Percentiles rank a stretch among this genome's conserved stretches.
Evolutionary conservation across 1,284 basidiomycete genomes (phyloP).

Genomic region (Entoloma clypeatum): DNA sequence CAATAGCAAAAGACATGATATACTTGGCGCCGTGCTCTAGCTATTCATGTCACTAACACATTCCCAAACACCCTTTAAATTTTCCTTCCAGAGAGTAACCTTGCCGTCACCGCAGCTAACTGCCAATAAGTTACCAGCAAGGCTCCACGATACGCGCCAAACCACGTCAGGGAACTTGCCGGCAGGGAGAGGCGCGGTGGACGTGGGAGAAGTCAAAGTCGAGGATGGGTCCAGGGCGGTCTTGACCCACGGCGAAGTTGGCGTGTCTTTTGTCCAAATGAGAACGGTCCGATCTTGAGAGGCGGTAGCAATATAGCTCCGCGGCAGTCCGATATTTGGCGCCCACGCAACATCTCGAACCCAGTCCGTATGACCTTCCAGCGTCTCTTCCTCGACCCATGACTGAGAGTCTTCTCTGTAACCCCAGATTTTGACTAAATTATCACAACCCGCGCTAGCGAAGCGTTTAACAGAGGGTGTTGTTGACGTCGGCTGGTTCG

Average conservation of each 20-base stretch:
- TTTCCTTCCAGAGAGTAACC: slow-evolving; percentile 98
- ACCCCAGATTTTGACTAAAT: slow-evolving; percentile 93
- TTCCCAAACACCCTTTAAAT: slow-evolving; percentile 91
- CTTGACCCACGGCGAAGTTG: slow-evolving; percentile 80
- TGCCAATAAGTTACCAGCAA: slow-evolving; percentile 94
- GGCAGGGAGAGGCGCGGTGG: slow-evolving; percentile 40
- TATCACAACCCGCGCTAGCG: slow-evolving; percentile 95
- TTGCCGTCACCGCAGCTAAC: slow-evolving; percentile 99
- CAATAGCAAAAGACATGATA: slow-evolving; percentile 4
- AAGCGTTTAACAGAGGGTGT: slow-evolving; percentile 73
- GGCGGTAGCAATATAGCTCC: slow-evolving; percentile 93
- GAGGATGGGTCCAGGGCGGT: slow-evolving; percentile 78
- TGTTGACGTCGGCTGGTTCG: slow-evolving; percentile 41
- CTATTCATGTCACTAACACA: slow-evolving; percentile 92
- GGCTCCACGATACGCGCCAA: slow-evolving; percentile 96
- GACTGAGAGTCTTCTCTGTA: slow-evolving; percentile 73
- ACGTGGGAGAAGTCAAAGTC: slow-evolving; percentile 40
- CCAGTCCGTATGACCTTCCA: slow-evolving; percentile 95
- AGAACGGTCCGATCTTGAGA: slow-evolving; percentile 94
- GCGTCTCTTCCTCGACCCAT: slow-evolving; percentile 88
- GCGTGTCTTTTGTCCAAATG: slow-evolving; percentile 90
- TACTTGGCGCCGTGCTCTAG: slow-evolving; percentile 34
- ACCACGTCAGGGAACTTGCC: slow-evolving; percentile 93
- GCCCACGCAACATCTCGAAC: slow-evolving; percentile 98
- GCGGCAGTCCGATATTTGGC: slow-evolving; percentile 91